A percentile compares a stretch with the other conserved stretches of the same genome.
Conservation (phyloP, 1,284 basidiomycete species). For the Veloboletus limbatus region DNA sequence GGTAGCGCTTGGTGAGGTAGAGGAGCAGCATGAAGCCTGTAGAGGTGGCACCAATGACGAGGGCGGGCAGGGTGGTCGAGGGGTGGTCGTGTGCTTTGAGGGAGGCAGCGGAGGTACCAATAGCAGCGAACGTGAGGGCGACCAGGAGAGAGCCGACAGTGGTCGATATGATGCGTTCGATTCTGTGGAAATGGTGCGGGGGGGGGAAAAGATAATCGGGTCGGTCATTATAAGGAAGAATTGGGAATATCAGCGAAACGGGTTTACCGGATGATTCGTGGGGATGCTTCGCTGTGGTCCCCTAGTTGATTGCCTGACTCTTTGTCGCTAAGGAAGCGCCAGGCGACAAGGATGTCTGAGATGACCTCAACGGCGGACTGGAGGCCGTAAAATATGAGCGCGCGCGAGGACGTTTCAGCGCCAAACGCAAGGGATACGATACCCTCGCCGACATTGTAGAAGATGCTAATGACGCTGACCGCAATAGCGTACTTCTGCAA, state of each 20-base stretch:
- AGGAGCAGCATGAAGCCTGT: slow-evolving; percentile 40
- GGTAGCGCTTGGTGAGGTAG: slow-evolving; percentile 44
- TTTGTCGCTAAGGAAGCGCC: slow-evolving; percentile 39
- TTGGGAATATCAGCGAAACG: neutral
- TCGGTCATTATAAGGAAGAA: neutral
- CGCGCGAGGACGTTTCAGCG: slow-evolving; percentile 41
- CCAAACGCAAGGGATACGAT: slow-evolving; percentile 43
- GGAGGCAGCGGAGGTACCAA: slow-evolving; percentile 36
- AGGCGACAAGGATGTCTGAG: slow-evolving; percentile 40
- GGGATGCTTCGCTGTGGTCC: slow-evolving; percentile 14
- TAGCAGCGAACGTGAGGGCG: slow-evolving; percentile 37
- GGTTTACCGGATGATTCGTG: slow-evolving; percentile 32
- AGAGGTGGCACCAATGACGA: slow-evolving; percentile 43
- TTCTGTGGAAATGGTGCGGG: slow-evolving; percentile 23
- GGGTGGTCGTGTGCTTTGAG: slow-evolving; percentile 38
- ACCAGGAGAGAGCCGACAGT: slow-evolving; percentile 39
- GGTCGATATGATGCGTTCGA: slow-evolving; percentile 38
- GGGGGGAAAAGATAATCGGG: neutral
- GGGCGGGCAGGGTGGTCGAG: slow-evolving; percentile 36
- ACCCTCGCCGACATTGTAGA: slow-evolving; percentile 35
- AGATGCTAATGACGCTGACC: slow-evolving; percentile 33
- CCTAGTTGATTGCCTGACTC: slow-evolving; percentile 35
- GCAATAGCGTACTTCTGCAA: slow-evolving; percentile 35
- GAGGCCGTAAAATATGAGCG: slow-evolving; percentile 52
- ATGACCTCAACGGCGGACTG: slow-evolving; percentile 48